Conservation (phyloP, 345 rosid species). For the Crucihimalaya himalaica region DNA sequence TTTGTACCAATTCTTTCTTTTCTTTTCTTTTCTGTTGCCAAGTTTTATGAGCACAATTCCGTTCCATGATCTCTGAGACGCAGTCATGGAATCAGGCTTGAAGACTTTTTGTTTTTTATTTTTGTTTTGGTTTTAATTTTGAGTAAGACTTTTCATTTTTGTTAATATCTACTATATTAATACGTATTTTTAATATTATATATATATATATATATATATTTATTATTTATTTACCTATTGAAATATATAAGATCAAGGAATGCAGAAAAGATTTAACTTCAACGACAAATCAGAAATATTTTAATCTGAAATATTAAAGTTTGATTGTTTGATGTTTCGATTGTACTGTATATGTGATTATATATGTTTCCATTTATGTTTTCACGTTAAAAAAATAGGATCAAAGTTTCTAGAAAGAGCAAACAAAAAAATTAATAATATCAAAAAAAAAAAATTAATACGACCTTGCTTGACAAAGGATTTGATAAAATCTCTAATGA, state of each 20-base stretch:
- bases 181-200: background rate
- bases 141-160: background rate
- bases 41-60: background rate
- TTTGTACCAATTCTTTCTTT: background rate
- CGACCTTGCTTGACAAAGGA: background rate
- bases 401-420: background rate
- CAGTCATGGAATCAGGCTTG: constrained; percentile 5
- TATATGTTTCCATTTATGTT: background rate
- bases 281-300: background rate
- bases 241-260: background rate
- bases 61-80: constrained; percentile 1
- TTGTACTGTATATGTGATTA: background rate
- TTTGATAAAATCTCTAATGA: background rate
- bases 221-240: background rate
- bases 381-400: background rate
- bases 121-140: background rate
- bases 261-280: background rate
- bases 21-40: background rate
- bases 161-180: background rate
- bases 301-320: background rate
- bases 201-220: no score
- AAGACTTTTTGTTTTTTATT: background rate
- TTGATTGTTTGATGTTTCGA: background rate
- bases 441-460: background rate
- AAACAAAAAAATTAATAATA: background rate